Conservation (phyloP, 306 rosid genomes). For the Citrullus mucosospermus region DNA sequence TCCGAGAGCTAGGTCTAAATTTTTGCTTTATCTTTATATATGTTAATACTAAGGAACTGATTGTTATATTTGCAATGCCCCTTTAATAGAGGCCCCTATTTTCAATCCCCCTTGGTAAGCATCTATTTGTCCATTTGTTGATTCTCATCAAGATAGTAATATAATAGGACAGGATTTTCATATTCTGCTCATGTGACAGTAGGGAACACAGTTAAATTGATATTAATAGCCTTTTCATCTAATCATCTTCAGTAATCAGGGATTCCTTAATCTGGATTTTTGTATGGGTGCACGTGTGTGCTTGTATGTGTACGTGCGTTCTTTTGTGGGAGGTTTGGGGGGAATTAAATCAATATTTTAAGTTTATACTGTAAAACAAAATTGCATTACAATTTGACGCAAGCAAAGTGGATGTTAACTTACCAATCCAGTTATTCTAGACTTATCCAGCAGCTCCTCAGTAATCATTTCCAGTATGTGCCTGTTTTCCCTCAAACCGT, state of each 20-base stretch:
- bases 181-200: neutral
- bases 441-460: slow-evolving; percentile 58
- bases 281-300: neutral
- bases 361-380: neutral
- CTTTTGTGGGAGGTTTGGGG: neutral
- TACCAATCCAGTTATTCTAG: slow-evolving; percentile 94
- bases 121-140: neutral
- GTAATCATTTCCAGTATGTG: slow-evolving; percentile 71
- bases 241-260: neutral
- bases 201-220: neutral
- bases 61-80: too few relatives aligned
- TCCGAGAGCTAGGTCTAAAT: too few relatives aligned
- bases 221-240: neutral
- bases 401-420: neutral
- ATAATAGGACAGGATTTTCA: neutral
- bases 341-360: neutral
- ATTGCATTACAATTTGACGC: neutral
- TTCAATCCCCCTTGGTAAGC: neutral
- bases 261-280: neutral
- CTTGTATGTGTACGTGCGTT: neutral
- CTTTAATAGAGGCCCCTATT: neutral
- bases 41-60: too few relatives aligned
- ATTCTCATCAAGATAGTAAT: neutral
- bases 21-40: too few relatives aligned
- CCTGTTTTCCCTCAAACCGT: slow-evolving; percentile 61